phyloP scores from a whole-genome alignment of 2,329 filamentous ascomycete genomes.

The Lanzia echinophila region DNA sequence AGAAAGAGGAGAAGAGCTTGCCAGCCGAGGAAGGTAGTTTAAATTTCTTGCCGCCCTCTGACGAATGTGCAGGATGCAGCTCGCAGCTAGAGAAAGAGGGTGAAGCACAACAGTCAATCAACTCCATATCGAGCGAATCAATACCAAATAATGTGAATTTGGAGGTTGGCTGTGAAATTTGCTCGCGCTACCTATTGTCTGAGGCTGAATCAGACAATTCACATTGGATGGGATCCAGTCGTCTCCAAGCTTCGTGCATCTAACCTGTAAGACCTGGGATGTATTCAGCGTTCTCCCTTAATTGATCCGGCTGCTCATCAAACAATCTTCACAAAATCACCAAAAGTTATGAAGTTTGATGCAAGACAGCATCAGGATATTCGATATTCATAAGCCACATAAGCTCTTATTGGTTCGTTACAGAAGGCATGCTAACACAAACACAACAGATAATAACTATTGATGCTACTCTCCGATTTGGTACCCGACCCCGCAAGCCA shows the following conservation, averaged over 20 bases:
- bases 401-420: background rate
- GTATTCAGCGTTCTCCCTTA: background rate
- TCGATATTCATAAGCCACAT: background rate
- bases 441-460: background rate
- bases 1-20: background rate
- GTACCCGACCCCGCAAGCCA: constrained; percentile 6
- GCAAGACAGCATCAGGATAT: background rate
- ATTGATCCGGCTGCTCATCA: no score
- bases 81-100: background rate
- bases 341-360: background rate
- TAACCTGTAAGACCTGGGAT: background rate
- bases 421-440: background rate
- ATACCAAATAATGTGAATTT: background rate
- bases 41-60: background rate
- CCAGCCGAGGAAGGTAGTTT: background rate
- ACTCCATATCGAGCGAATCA: background rate
- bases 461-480: background rate
- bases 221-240: background rate
- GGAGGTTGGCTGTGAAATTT: background rate
- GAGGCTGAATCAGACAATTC: background rate
- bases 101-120: no score
- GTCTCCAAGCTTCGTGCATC: background rate
- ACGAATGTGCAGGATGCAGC: background rate
- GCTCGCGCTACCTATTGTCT: background rate
- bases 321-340: background rate